Conservation (phyloP, 208 protist genomes). For the Angomonas deanei region DNA sequence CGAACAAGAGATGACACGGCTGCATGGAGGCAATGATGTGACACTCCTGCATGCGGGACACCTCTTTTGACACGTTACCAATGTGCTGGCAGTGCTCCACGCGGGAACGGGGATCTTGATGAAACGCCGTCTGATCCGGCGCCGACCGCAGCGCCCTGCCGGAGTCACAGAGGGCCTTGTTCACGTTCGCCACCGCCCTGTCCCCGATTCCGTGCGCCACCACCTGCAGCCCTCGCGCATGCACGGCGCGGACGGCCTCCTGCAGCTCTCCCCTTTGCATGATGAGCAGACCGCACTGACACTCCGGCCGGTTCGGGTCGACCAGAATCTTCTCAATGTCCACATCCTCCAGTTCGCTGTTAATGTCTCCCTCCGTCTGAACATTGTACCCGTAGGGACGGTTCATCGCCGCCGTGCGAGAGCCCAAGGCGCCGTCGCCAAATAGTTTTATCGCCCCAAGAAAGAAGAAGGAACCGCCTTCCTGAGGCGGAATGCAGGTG, state of each 20-base stretch:
- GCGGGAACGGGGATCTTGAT: constrained; percentile 31
- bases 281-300: constrained; percentile 40
- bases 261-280: constrained; percentile 27
- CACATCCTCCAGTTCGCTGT: constrained; percentile 35
- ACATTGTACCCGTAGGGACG: constrained; percentile 36
- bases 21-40: constrained; percentile 73
- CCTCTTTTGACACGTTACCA: constrained; percentile 27
- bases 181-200: constrained; percentile 35
- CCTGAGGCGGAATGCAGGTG: constrained; percentile 18
- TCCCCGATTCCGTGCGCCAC: constrained; percentile 71
- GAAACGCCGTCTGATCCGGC: constrained; percentile 15
- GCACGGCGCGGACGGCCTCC: constrained; percentile 13
- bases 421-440: constrained; percentile 56
- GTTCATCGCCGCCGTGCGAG: constrained; percentile 50
- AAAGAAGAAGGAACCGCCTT: constrained; percentile 32
- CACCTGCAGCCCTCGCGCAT: constrained; percentile 30
- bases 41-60: constrained; percentile 28
- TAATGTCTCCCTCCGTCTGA: constrained; percentile 31
- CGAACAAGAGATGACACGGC: constrained; percentile 53
- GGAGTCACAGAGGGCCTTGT: constrained; percentile 33
- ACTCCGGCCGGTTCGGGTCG: constrained; percentile 6
- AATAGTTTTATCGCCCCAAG: constrained; percentile 60
- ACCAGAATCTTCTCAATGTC: constrained; percentile 18
- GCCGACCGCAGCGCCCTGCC: constrained; percentile 7
- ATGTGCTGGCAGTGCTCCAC: constrained; percentile 72